Percentiles rank a stretch among this genome's conserved stretches.
Evolutionary conservation across 306 rosid species (phyloP).

Genomic region (Corylus avellana): DNA sequence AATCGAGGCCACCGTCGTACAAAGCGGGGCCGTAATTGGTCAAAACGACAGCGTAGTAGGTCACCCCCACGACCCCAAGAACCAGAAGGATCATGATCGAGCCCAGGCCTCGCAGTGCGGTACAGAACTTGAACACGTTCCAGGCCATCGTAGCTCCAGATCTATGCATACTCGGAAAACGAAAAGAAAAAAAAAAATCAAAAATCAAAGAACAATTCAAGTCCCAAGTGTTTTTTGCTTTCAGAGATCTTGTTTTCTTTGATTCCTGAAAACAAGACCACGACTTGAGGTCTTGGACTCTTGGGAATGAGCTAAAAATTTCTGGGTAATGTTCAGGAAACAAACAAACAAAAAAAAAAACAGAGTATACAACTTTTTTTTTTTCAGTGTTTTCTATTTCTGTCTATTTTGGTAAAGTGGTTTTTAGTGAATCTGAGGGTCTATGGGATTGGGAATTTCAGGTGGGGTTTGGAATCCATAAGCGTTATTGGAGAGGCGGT

Average conservation of each 20-base stretch:
- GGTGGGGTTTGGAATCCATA: constrained; percentile 20
- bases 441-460: constrained; percentile 6
- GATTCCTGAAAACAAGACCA: not conserved
- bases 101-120: constrained; percentile 93
- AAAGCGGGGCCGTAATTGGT: constrained; percentile 87
- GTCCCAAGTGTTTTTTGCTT: constrained; percentile 20
- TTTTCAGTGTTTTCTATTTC: not conserved
- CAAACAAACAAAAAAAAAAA: not conserved
- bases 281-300: constrained; percentile 8
- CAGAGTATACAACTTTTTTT: not conserved
- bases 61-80: constrained; percentile 96
- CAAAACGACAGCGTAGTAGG: constrained; percentile 94
- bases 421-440: constrained; percentile 10
- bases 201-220: constrained; percentile 23
- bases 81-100: constrained; percentile 96
- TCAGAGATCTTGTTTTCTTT: not conserved
- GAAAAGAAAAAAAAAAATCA: not conserved
- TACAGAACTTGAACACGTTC: constrained; percentile 99
- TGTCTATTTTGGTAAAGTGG: not conserved
- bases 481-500: not conserved
- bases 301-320: constrained; percentile 14
- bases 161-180: constrained; percentile 75
- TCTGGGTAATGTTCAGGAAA: not conserved
- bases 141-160: constrained; percentile 98
- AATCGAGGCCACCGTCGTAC: constrained; percentile 69